These are phyloP conservation scores for Trifolium fragiferum DNA, from an alignment of 306 rosid species.

Conservation along the genomic window DNA sequence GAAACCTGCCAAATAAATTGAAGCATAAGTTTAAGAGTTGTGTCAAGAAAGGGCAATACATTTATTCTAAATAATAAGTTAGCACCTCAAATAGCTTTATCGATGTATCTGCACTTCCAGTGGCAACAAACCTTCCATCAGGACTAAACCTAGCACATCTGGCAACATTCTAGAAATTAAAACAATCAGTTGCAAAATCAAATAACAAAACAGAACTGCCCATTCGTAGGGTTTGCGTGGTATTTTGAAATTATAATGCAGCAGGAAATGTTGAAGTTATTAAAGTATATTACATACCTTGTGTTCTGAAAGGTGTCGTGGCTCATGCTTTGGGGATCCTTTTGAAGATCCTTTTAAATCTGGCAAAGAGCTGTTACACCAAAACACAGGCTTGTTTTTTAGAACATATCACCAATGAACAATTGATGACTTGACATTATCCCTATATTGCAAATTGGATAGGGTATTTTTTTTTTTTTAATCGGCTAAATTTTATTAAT, in stretches of 20 bases:
- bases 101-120: slow-evolving; percentile 93
- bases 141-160: slow-evolving; percentile 95
- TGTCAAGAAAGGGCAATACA: slow-evolving; percentile 24
- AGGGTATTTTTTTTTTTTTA: too few species aligned
- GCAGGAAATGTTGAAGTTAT: slow-evolving; percentile 5
- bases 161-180: slow-evolving; percentile 84
- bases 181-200: slow-evolving; percentile 54
- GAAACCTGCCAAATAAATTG: slow-evolving; percentile 64
- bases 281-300: slow-evolving; percentile 57
- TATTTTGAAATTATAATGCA: slow-evolving; percentile 31
- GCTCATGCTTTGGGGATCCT: slow-evolving; percentile 84
- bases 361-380: slow-evolving; percentile 56
- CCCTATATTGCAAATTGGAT: too few species aligned
- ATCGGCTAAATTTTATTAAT: too few species aligned
- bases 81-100: slow-evolving; percentile 91
- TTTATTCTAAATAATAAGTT: slow-evolving; percentile 23
- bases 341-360: slow-evolving; percentile 76
- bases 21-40: slow-evolving; percentile 31
- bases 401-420: too few species aligned
- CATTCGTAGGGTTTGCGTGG: slow-evolving; percentile 1
- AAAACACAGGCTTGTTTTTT: too few species aligned
- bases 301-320: slow-evolving; percentile 93
- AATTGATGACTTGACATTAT: too few species aligned
- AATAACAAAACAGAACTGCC: slow-evolving; percentile 2
- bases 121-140: slow-evolving; percentile 87